These are phyloP conservation scores for Fusarium paranaense DNA, from an alignment of 2,329 filamentous ascomycete species.

Conservation along the genomic window DNA sequence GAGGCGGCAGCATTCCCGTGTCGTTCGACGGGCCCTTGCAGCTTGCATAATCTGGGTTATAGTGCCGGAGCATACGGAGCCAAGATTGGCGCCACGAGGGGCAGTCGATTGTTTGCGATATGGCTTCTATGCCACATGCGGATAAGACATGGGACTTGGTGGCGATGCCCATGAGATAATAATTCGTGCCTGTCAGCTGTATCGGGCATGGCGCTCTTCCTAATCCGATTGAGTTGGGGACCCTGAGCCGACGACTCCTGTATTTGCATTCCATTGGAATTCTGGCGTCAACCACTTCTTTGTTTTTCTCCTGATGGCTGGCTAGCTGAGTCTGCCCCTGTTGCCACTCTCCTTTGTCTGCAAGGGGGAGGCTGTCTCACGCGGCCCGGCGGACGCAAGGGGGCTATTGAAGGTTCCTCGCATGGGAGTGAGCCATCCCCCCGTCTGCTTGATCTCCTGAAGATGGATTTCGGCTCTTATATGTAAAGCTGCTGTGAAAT, in stretches of 20 bases:
- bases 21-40: slow-evolving; percentile 4
- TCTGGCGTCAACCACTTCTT: background rate
- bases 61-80: background rate
- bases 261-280: slow-evolving; percentile 24
- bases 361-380: background rate
- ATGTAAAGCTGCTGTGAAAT: background rate
- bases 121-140: slow-evolving; percentile 16
- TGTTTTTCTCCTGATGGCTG: background rate
- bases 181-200: slow-evolving; percentile 20
- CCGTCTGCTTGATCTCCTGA: background rate
- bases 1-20: slow-evolving; percentile 21
- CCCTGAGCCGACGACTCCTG: background rate
- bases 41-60: background rate
- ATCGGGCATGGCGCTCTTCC: background rate
- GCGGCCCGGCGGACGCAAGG: slow-evolving; percentile 2
- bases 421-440: background rate
- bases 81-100: background rate
- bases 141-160: background rate
- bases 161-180: slow-evolving; percentile 22
- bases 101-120: slow-evolving; percentile 10
- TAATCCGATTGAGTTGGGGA: slow-evolving; percentile 1
- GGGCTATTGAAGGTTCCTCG: background rate
- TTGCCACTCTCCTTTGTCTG: background rate
- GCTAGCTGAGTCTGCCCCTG: background rate
- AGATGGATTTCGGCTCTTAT: background rate